Base-by-base conservation (phyloP, 176 grass and related monocot genomes). In the Secale cereale region DNA sequence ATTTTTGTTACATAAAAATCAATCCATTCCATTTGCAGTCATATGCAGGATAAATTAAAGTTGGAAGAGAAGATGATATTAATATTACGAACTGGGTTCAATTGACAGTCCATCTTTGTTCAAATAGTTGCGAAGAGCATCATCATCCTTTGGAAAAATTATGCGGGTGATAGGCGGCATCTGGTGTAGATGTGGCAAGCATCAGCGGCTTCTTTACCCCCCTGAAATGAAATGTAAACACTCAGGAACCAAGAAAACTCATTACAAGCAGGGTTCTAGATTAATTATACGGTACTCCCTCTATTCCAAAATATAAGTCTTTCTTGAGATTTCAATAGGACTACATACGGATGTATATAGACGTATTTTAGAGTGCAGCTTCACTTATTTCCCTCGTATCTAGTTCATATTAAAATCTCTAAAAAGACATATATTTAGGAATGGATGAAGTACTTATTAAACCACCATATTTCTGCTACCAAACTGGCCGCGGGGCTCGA, bases 111-210 rank as follows among this genome's bases (percentile, higher is more conserved):
- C 92, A 88, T 98, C 92, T 89, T 95, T 87, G 25, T 80, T 93
- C 63, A 93, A 46, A 69, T 98, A 98, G 39, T 91, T 81, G 72
- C 94, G 89, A 84, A 93, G 82, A 74, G 85, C 70, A 60, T 98
- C 95, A 15, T 98, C 95, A 23, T 98, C 93, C 78, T 98, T 98
- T 0, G 87, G 89, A 52, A 98, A 98, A 69, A 98, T 81, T 67
- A 88, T 32, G 8, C 96, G 85, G 59, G 96, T 90, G 26, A 93
- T 50, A 27, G 83, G 85, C 0, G 91, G 78, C 30, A 95, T 35
- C 50, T 76, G 63, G 96, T 98, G 77, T 62, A 98, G n/a, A 98
- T 92, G 39, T 93, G 92, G 77, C 89, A 85, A 78, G 89, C 65
- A 76, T 89, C 95, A 26, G 89, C 91, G 62, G 87, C 83, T 80